phyloP scores from a whole-genome alignment of 371 early-diverging fungal genomes.

The Actinomortierella wolfii region DNA sequence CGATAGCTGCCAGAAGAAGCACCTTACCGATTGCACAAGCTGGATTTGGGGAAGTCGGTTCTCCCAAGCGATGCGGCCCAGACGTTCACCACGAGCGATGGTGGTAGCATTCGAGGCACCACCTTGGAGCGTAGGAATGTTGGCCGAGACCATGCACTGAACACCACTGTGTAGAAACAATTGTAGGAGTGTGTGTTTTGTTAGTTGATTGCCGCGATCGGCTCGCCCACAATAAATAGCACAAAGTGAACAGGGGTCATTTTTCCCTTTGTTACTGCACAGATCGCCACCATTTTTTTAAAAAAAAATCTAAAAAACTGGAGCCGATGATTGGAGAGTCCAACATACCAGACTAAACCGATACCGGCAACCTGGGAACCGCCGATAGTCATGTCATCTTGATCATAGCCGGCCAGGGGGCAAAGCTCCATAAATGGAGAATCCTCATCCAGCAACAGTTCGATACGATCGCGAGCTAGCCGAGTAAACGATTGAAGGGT shows the following conservation, averaged over 20 bases:
- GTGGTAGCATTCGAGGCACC: slow-evolving; percentile 72
- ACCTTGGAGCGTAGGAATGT: slow-evolving; percentile 70
- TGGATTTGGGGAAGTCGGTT: slow-evolving; percentile 66
- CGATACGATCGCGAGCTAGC: slow-evolving; percentile 70
- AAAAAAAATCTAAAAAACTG: too few relatives aligned
- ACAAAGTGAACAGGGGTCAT: neutral
- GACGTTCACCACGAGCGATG: slow-evolving; percentile 58
- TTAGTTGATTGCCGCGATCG: neutral
- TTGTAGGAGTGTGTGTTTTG: neutral
- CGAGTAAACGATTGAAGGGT: too few relatives aligned
- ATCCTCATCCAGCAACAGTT: slow-evolving; percentile 72
- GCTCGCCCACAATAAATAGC: neutral
- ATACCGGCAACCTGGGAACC: slow-evolving; percentile 75
- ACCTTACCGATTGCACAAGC: slow-evolving; percentile 65
- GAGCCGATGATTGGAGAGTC: too few relatives aligned
- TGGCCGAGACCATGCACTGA: slow-evolving; percentile 68
- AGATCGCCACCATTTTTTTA: too few relatives aligned
- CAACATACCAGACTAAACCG: slow-evolving; percentile 67
- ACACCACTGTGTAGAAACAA: slow-evolving; percentile 54
- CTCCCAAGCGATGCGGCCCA: slow-evolving; percentile 62
- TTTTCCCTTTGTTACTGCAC: neutral
- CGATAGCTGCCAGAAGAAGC: too few relatives aligned
- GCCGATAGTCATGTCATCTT: slow-evolving; percentile 75
- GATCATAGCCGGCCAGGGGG: slow-evolving; percentile 70
- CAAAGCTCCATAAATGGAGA: slow-evolving; percentile 78